phyloP scores from a whole-genome alignment of 2,329 filamentous ascomycete genomes.

The Fusarium algeriense region DNA sequence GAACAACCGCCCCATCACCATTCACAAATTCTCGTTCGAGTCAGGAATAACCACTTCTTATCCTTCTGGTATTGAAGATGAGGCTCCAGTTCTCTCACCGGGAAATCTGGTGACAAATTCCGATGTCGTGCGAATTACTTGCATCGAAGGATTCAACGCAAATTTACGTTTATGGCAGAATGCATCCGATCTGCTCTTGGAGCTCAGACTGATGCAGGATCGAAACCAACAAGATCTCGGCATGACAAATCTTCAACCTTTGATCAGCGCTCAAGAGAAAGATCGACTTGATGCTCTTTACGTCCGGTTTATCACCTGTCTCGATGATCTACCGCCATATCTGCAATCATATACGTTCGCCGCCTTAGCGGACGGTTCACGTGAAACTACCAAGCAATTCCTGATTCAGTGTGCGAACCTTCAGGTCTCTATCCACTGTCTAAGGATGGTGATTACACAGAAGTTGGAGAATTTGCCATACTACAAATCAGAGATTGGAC shows the following conservation, averaged over 20 bases:
- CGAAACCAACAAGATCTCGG: slow-evolving; percentile 29
- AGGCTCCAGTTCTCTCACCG: slow-evolving; percentile 31
- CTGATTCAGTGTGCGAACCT: slow-evolving; percentile 57
- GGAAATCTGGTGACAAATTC: slow-evolving; percentile 21
- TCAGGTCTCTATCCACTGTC: slow-evolving; percentile 56
- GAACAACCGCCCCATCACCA: slow-evolving; percentile 58
- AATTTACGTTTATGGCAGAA: slow-evolving; percentile 57
- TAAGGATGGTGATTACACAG: slow-evolving; percentile 56
- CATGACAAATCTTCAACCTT: neutral
- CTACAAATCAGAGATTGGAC: slow-evolving; percentile 48
- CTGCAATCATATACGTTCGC: slow-evolving; percentile 50
- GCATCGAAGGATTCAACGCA: slow-evolving; percentile 57
- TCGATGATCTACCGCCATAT: slow-evolving; percentile 55
- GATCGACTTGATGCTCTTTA: slow-evolving; percentile 53
- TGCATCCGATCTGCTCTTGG: slow-evolving; percentile 55
- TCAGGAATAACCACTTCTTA: slow-evolving; percentile 54
- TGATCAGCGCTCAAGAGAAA: slow-evolving; percentile 46
- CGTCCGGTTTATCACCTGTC: slow-evolving; percentile 56
- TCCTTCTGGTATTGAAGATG: slow-evolving; percentile 50
- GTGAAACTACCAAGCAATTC: slow-evolving; percentile 49
- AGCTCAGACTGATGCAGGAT: slow-evolving; percentile 52
- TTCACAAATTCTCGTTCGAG: slow-evolving; percentile 59
- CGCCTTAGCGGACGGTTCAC: slow-evolving; percentile 11
- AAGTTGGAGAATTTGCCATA: slow-evolving; percentile 52
- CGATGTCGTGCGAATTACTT: slow-evolving; percentile 40